Evolutionary conservation across 176 grass and related monocot genomes (phyloP).

Genomic region (bread wheat (Triticum aestivum)): IWGSC_CS_RefSeq_v2.1 NC_057800.1:376548741-376549240

Average conservation of each 20-base stretch:
- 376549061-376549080: background rate
- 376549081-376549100: background rate
- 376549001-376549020: slow-evolving; percentile 23
- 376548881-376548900: slow-evolving; percentile 2
- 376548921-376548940: slow-evolving; percentile 29
- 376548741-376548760: slow-evolving; percentile 62
- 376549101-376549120: background rate
- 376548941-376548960: background rate
- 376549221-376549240: no score
- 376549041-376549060: background rate
- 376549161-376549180: no score
- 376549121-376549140: background rate
- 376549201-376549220: no score
- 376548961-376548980: slow-evolving; percentile 14
- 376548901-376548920: background rate
- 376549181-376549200: no score
- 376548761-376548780: background rate
- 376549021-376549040: slow-evolving; percentile 2
- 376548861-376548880: slow-evolving; percentile 43
- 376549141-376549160: no score
- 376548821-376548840: slow-evolving; percentile 21
- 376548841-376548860: slow-evolving; percentile 36
- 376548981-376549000: background rate
- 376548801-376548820: slow-evolving; percentile 7
- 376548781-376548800: background rate